A percentile compares a stretch with the other conserved stretches of the same genome.
Evolutionary conservation across 2,329 filamentous ascomycete genomes (phyloP).

Genomic region (Trichophyton schoenleinii): DNA sequence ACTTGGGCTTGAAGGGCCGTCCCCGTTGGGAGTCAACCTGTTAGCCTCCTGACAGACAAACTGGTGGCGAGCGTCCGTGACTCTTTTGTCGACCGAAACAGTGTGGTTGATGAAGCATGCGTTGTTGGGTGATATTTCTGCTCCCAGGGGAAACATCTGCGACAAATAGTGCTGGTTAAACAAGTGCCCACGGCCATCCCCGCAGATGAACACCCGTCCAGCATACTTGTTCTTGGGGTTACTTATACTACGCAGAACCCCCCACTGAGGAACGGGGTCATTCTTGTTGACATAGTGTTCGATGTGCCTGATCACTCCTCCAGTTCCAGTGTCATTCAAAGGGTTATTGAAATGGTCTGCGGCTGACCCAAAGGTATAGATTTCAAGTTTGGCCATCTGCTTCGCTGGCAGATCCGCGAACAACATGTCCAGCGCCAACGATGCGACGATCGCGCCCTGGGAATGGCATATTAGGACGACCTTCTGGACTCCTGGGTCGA

Average conservation of each 20-base stretch:
- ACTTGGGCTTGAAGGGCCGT: background rate
- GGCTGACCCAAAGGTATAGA: slow-evolving; percentile 64
- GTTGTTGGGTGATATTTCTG: background rate
- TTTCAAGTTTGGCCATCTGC: slow-evolving; percentile 55
- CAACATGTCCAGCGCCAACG: slow-evolving; percentile 64
- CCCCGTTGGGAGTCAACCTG: background rate
- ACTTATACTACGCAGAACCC: slow-evolving; percentile 55
- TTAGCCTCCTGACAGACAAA: background rate
- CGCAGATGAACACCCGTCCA: slow-evolving; percentile 37
- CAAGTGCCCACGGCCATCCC: slow-evolving; percentile 29
- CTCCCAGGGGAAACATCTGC: slow-evolving; percentile 28
- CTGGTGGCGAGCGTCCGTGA: slow-evolving; percentile 2
- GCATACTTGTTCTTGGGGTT: slow-evolving; percentile 39
- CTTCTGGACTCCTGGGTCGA: slow-evolving; percentile 51
- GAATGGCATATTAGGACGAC: slow-evolving; percentile 64
- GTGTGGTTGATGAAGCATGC: slow-evolving; percentile 11
- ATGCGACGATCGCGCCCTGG: slow-evolving; percentile 63
- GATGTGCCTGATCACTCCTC: slow-evolving; percentile 50
- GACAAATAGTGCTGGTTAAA: slow-evolving; percentile 36
- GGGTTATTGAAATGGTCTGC: slow-evolving; percentile 77
- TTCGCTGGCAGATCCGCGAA: slow-evolving; percentile 57
- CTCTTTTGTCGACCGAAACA: slow-evolving; percentile 8
- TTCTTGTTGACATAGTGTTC: slow-evolving; percentile 67
- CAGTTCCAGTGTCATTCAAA: slow-evolving; percentile 22
- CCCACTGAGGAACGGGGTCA: slow-evolving; percentile 64